A percentile compares a stretch with the other conserved stretches of the same genome.
Conservation (phyloP, 192 early-diverging fungal genomes). For the Hyaloraphidium curvatum region DNA sequence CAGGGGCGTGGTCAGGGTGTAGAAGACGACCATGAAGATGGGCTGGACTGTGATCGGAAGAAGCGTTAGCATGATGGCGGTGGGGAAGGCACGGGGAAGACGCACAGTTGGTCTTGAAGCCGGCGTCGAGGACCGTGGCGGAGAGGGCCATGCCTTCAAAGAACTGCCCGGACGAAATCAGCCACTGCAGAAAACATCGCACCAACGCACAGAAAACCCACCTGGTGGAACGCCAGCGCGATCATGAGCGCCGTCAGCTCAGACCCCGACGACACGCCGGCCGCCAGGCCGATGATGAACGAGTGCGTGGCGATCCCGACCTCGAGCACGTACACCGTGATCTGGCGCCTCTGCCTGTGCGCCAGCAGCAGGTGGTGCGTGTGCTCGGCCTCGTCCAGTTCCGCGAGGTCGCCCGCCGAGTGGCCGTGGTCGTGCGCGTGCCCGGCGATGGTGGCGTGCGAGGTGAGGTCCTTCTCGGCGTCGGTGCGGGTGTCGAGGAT, state of each 20-base stretch:
- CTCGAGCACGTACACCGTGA: slow-evolving; percentile 51
- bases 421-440: not conserved
- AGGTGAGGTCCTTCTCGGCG: not conserved
- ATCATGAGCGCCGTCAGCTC: slow-evolving; percentile 37
- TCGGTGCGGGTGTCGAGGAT: not conserved
- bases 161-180: slow-evolving; percentile 18
- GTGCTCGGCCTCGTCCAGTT: slow-evolving; percentile 4
- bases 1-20: slow-evolving; percentile 63
- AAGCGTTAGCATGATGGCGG: not conserved
- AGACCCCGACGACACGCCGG: slow-evolving; percentile 28
- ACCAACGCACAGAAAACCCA: not conserved
- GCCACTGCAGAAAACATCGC: not conserved
- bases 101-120: not conserved
- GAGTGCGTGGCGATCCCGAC: slow-evolving; percentile 63
- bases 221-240: slow-evolving; percentile 45
- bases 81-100: not conserved
- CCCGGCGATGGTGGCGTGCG: not conserved
- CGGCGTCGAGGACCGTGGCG: slow-evolving; percentile 2
- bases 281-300: slow-evolving; percentile 50
- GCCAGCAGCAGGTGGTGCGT: not conserved
- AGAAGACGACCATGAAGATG: slow-evolving; percentile 17
- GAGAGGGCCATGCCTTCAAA: slow-evolving; percentile 40
- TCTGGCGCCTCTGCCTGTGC: not conserved
- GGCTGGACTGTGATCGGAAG: not conserved
- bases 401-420: not conserved